Evolutionary conservation across 1,139 yeast species (phyloP), one percentile per base, ranked within the genome.

Genomic region (Schwanniomyces etchellsii): DNA sequence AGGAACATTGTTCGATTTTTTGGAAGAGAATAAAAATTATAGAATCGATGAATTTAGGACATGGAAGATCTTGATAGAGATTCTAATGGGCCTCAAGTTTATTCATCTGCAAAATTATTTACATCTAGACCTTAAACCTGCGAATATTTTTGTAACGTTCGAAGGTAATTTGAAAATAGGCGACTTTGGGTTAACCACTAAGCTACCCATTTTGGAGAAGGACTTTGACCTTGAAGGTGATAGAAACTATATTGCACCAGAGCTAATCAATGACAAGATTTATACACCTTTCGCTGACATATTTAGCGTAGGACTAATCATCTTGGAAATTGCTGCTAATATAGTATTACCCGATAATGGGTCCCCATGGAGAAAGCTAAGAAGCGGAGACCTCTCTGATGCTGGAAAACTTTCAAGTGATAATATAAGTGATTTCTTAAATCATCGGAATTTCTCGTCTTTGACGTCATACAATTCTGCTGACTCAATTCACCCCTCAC

Each of bases 241-340:
- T 53, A 70, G 98, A 29, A 96, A 91, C 55, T 91, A 91, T 56
- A 91, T 91, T 57, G 98, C 99, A 0, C 98, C 98, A 1, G 99
- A 91, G 54, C 79, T 91, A 23, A 78, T 91, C 35, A 77, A 89
- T 26, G 78, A 74, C 34, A 88, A 86, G 48, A 70, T 74, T 32
- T 91, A 91, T 50, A 89, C 88, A 30, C 88, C 84, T 43, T 89
- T 91, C 37, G 97, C 98, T 0, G 99, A 91, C 55, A 79, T 91
- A 9, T 91, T 91, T 56, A 84, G 96, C 20, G 71, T 89, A 28
- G 99, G 98, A 1, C 65, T 93, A 37, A 84, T 91, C 43, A 81
- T 91, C 64, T 80, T 91, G 30, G 99, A 91, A 55, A 83, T 88
- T 44, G 98, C 98, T 2, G 96, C 98, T 2, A 91, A 91, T 55